Conservation (phyloP, 257 asterid genomes). For the Solanum etuberosum region DNA sequence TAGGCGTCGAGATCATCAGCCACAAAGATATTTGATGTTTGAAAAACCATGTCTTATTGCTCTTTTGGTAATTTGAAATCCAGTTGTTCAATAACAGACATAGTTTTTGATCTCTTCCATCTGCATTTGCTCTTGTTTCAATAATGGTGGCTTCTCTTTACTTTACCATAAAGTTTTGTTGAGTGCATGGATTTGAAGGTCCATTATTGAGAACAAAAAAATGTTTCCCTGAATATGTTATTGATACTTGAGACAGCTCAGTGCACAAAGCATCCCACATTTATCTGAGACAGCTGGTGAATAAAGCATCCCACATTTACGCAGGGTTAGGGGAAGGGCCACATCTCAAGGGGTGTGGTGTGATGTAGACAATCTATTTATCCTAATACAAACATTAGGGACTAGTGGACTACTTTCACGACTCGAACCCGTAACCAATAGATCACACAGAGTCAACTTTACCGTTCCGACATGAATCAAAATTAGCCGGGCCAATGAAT, state of each 20-base stretch:
- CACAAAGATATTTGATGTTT: not conserved
- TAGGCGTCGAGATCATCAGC: slow-evolving; percentile 72
- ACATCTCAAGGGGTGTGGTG: not conserved
- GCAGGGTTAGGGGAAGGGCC: not conserved
- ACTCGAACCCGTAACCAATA: not conserved
- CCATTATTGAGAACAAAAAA: not conserved
- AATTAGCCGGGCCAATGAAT: not conserved
- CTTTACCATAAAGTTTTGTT: too few species aligned
- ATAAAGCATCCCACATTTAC: not conserved
- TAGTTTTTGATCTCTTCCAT: not conserved
- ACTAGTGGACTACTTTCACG: not conserved
- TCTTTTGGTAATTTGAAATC: not conserved
- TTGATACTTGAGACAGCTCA: not conserved
- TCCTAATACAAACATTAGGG: not conserved
- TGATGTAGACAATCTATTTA: not conserved
- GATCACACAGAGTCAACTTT: not conserved
- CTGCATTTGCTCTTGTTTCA: too few species aligned
- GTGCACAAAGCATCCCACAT: not conserved
- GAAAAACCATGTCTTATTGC: not conserved
- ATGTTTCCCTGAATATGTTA: not conserved
- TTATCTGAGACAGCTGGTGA: not conserved
- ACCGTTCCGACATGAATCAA: not conserved
- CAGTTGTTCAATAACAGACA: not conserved
- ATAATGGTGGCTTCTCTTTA: too few species aligned
- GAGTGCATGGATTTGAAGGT: not conserved